These are phyloP conservation scores for Cymodocea nodosa DNA, from an alignment of 116 monocot species.

Conservation along the genomic window DNA sequence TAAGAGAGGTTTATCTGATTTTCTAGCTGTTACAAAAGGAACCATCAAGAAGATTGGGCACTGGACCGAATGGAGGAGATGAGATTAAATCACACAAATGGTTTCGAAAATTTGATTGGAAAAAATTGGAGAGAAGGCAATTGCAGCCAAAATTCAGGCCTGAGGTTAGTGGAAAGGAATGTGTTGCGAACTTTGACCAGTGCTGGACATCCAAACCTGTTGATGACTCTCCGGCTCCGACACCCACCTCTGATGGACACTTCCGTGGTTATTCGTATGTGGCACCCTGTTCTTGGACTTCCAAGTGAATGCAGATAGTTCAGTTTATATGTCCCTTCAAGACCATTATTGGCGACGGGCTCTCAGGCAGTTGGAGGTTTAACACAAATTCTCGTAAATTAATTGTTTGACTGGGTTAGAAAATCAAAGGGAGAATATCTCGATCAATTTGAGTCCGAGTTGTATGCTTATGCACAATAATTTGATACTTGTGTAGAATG, in stretches of 20 bases:
- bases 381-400: no score
- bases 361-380: no score
- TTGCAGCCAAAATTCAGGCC: slow-evolving; percentile 42
- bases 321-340: no score
- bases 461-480: no score
- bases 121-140: slow-evolving; percentile 35
- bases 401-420: no score
- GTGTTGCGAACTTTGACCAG: slow-evolving; percentile 40
- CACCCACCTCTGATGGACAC: slow-evolving; percentile 24
- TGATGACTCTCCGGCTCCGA: slow-evolving; percentile 40
- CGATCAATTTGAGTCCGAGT: no score
- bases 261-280: slow-evolving; percentile 42
- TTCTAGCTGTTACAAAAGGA: slow-evolving; percentile 47
- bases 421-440: no score
- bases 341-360: no score
- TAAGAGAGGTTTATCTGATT: background rate
- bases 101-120: slow-evolving; percentile 51
- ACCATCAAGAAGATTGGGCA: slow-evolving; percentile 33
- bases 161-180: slow-evolving; percentile 31
- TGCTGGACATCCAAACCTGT: slow-evolving; percentile 38
- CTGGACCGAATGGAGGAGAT: slow-evolving; percentile 22
- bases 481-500: no score
- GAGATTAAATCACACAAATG: slow-evolving; percentile 51
- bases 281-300: slow-evolving; percentile 9
- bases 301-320: no score